phyloP scores from a whole-genome alignment of 441 rosid species.

The Breynia disticha region DNA sequence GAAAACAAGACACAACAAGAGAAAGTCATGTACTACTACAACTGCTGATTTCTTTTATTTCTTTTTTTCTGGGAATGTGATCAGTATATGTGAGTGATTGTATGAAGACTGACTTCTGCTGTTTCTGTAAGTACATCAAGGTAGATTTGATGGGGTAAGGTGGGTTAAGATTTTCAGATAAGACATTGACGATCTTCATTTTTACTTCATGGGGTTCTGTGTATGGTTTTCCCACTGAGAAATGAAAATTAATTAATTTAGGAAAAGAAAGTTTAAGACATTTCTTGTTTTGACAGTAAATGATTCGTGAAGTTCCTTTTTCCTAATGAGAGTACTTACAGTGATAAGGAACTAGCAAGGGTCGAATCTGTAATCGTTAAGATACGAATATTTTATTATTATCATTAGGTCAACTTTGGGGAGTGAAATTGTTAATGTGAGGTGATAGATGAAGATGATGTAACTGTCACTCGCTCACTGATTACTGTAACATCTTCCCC shows the following conservation, averaged over 20 bases:
- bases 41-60: slow-evolving; percentile 5
- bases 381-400: too few species aligned
- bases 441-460: too few species aligned
- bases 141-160: slow-evolving; percentile 73
- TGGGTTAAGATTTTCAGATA: slow-evolving; percentile 18
- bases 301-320: too few species aligned
- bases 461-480: too few species aligned
- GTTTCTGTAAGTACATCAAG: slow-evolving; percentile 47
- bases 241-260: slow-evolving; percentile 5
- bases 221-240: slow-evolving; percentile 7
- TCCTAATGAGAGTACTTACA: too few species aligned
- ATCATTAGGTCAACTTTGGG: too few species aligned
- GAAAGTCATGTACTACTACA: slow-evolving; percentile 29
- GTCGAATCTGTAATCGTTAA: too few species aligned
- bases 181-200: slow-evolving; percentile 27
- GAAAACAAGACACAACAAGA: slow-evolving; percentile 36
- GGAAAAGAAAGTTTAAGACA: slow-evolving; percentile 16
- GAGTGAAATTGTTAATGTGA: slow-evolving; percentile 24
- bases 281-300: slow-evolving; percentile 35
- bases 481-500: not conserved
- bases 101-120: too few species aligned
- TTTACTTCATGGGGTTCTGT: slow-evolving; percentile 25
- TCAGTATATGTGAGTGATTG: not conserved
- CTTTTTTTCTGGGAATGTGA: not conserved
- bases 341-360: too few species aligned